Evolutionary conservation across 1,284 basidiomycete species (phyloP).

Genomic region (Irpex sp.): DNA sequence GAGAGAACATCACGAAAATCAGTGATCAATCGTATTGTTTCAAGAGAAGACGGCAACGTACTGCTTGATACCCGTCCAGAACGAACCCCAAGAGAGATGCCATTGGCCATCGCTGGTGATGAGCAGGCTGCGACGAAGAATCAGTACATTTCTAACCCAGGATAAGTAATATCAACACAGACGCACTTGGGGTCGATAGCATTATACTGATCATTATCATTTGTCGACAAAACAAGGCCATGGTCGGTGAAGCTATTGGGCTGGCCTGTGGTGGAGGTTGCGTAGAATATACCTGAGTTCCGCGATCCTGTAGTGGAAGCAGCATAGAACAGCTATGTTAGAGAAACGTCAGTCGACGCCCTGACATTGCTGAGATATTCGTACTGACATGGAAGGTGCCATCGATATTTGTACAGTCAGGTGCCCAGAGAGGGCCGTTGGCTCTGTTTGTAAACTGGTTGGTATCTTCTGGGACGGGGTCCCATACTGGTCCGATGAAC

Average conservation of each 20-base stretch:
- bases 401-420: neutral
- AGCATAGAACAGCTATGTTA: slow-evolving; percentile 34
- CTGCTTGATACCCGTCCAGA: slow-evolving; percentile 47
- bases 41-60: slow-evolving; percentile 13
- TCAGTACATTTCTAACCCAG: no score
- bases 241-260: slow-evolving; percentile 38
- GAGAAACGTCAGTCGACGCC: neutral
- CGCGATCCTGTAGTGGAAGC: slow-evolving; percentile 45
- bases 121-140: neutral
- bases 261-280: slow-evolving; percentile 39
- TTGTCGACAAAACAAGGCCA: neutral
- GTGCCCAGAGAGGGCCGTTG: neutral
- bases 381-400: neutral
- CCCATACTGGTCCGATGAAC: neutral
- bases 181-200: neutral
- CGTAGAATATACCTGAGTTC: slow-evolving; percentile 46
- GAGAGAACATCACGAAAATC: no score
- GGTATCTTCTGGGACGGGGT: neutral
- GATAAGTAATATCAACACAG: no score
- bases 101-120: slow-evolving; percentile 21
- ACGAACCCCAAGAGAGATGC: slow-evolving; percentile 44
- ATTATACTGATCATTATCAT: neutral
- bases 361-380: no score
- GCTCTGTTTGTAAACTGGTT: neutral
- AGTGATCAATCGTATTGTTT: no score